These are phyloP conservation scores for Hypholoma fasciculare DNA, from an alignment of 768 basidiomycete genomes.

Conservation along the genomic window DNA sequence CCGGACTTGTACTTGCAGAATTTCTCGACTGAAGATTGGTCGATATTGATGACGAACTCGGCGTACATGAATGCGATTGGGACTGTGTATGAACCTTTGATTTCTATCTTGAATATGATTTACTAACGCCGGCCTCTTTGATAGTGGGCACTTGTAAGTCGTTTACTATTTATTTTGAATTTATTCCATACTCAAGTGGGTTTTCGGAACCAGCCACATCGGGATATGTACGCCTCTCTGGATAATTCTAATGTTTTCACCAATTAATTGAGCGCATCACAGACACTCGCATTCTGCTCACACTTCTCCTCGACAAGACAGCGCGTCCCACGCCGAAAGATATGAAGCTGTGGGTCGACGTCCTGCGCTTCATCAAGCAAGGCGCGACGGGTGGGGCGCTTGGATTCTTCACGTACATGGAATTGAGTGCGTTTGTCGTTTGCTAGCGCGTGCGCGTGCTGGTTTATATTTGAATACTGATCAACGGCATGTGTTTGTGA, in stretches of 20 bases:
- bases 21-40: constrained; percentile 56
- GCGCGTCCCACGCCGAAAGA: constrained; percentile 45
- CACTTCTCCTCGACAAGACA: constrained; percentile 44
- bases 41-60: constrained; percentile 50
- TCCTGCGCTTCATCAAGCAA: constrained; percentile 48
- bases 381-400: constrained; percentile 47
- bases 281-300: constrained; percentile 51
- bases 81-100: constrained; percentile 26
- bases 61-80: constrained; percentile 51
- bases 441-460: neutral
- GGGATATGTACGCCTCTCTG: constrained; percentile 46
- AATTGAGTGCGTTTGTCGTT: constrained; percentile 40
- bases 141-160: constrained; percentile 12
- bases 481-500: neutral
- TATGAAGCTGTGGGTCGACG: constrained; percentile 60
- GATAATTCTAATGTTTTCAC: too few species aligned
- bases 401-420: constrained; percentile 58
- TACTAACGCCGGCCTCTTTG: neutral
- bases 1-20: constrained; percentile 56
- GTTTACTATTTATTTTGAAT: neutral
- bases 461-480: neutral
- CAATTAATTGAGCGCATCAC: neutral
- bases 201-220: constrained; percentile 39
- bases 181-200: neutral
- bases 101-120: neutral